A percentile compares a stretch with the other conserved stretches of the same genome.
Evolutionary conservation across 495 filamentous ascomycete genomes (phyloP).

Genomic region (Aspergillus egyptiacus): DNA sequence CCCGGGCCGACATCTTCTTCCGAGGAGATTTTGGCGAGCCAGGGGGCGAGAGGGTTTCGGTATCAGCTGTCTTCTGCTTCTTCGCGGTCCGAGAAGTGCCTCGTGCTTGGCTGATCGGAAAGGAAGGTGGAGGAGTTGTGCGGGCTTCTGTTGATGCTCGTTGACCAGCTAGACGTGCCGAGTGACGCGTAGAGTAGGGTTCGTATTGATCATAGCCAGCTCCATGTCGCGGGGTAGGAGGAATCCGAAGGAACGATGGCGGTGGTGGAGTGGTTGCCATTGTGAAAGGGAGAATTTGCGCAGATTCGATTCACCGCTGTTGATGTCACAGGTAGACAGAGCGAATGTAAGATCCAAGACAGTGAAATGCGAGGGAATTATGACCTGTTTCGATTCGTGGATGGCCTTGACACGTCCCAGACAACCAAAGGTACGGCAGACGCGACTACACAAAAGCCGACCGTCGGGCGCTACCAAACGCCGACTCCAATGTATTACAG

Average conservation of each 20-base stretch:
- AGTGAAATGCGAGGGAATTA: not conserved
- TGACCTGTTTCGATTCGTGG: not conserved
- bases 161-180: slow-evolving; percentile 43
- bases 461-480: slow-evolving; percentile 6
- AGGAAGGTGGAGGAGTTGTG: slow-evolving; percentile 36
- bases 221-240: slow-evolving; percentile 68
- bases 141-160: slow-evolving; percentile 26
- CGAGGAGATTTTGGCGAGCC: slow-evolving; percentile 45
- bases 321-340: not conserved
- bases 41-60: slow-evolving; percentile 27
- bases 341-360: not conserved
- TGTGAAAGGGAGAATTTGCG: slow-evolving; percentile 9
- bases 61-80: slow-evolving; percentile 17
- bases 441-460: slow-evolving; percentile 16
- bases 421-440: slow-evolving; percentile 15
- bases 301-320: slow-evolving; percentile 1
- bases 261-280: slow-evolving; percentile 67
- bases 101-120: slow-evolving; percentile 19
- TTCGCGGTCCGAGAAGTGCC: slow-evolving; percentile 16
- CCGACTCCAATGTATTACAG: slow-evolving; percentile 1
- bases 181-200: slow-evolving; percentile 53
- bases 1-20: slow-evolving; percentile 38
- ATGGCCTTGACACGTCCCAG: slow-evolving; percentile 9
- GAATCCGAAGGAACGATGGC: slow-evolving; percentile 53
- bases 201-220: slow-evolving; percentile 62